These are phyloP conservation scores for Piper longum DNA, from an alignment of 164 flowering plant species.

Conservation along the genomic window DNA sequence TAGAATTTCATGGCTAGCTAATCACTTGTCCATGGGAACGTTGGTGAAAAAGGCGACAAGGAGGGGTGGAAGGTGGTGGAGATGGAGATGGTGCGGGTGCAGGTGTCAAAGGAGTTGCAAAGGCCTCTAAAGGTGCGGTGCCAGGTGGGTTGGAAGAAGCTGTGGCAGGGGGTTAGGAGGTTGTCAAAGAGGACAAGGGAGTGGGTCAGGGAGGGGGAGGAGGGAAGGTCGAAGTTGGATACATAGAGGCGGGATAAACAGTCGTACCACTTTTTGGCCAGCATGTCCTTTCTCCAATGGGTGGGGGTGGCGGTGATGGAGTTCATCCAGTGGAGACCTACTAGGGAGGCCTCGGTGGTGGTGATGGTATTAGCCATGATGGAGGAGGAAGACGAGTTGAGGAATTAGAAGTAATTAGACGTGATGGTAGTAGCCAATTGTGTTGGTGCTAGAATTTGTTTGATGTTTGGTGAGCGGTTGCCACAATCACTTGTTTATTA, in stretches of 20 bases:
- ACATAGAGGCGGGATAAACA: not conserved
- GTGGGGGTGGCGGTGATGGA: not conserved
- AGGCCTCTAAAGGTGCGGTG: conserved; percentile 10
- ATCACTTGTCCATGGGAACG: conserved; percentile 6
- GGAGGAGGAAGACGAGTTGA: too few species aligned
- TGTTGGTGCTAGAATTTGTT: too few species aligned
- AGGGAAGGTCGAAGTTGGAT: conserved; percentile 27
- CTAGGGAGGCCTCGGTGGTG: not conserved
- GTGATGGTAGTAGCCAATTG: too few species aligned
- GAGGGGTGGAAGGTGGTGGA: conserved; percentile 8
- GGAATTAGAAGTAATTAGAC: too few species aligned
- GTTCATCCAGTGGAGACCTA: conserved; percentile 10
- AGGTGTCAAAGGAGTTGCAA: conserved; percentile 13
- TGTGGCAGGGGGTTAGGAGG: conserved; percentile 12
- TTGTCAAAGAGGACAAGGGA: conserved; percentile 33
- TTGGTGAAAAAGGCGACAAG: conserved; percentile 14
- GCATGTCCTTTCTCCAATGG: conserved; percentile 2
- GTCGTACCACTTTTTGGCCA: conserved; percentile 6
- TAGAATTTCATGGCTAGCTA: too few species aligned
- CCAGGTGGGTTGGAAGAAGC: conserved; percentile 28
- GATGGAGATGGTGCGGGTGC: conserved; percentile 15
- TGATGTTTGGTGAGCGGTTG: too few species aligned
- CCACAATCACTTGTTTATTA: too few species aligned
- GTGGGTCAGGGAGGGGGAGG: conserved; percentile 45
- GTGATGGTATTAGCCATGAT: not conserved